Percentiles rank a stretch among this genome's conserved stretches.
Evolutionary conservation across 306 rosid species (phyloP).

Genomic region (Rubus idaeus): DNA sequence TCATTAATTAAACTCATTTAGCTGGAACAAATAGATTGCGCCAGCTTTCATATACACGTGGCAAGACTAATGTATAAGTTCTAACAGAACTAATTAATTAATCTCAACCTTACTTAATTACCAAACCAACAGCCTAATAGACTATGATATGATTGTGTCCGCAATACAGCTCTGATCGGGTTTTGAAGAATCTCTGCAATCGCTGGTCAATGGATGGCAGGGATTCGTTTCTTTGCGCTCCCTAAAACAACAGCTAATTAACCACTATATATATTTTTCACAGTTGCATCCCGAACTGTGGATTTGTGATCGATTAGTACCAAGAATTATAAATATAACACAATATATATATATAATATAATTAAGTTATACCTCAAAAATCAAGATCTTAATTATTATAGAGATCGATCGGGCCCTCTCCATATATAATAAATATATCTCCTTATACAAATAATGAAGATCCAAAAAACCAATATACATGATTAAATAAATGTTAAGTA

Average conservation of each 20-base stretch:
- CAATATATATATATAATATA: too few relatives aligned
- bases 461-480: slow-evolving; percentile 3
- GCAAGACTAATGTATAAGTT: not conserved
- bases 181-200: too few relatives aligned
- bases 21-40: not conserved
- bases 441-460: not conserved
- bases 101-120: not conserved
- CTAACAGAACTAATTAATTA: not conserved
- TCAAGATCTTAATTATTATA: not conserved
- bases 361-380: not conserved
- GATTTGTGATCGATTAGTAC: not conserved
- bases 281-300: not conserved
- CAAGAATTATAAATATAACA: not conserved
- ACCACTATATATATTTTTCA: too few relatives aligned
- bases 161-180: not conserved
- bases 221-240: too few relatives aligned
- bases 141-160: slow-evolving; percentile 5
- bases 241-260: not conserved
- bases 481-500: not conserved
- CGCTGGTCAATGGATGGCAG: too few relatives aligned
- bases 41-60: not conserved
- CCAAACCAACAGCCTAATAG: not conserved
- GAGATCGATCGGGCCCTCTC: slow-evolving; percentile 28
- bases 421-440: not conserved
- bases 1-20: not conserved